Base-by-base conservation (phyloP, 1,284 basidiomycete species). In the Papiliotrema flavescens region DNA sequence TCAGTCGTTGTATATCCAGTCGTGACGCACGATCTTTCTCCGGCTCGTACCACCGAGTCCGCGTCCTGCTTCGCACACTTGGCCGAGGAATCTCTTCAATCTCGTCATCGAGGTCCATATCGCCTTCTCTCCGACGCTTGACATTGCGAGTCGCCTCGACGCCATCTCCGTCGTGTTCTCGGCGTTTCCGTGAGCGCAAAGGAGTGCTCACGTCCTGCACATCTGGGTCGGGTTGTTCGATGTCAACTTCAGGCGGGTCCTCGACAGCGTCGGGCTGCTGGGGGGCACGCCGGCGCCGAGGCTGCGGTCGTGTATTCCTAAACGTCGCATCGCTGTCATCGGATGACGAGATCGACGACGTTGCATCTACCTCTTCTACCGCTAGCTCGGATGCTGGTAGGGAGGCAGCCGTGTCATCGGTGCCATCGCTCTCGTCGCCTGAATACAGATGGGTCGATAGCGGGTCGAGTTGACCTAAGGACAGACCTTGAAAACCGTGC, bases 1-100 rank as follows among this genome's bases (percentile, higher is more conserved):
- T 40, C 28, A 43, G 7, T 24, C 9, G 14, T 35, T 22, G n/a
- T 13, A 34, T 1, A 49, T 23, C 15, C 28, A 17, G 11, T 20
- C 9, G 22, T 13, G 20, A 62, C 67, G 62, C 49, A 70, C 72
- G 64, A 58, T 75, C 73, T 55, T 71, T 73, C 40, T 75, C 73
- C 17, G 71, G 73, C 55, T 75, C 73, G 53, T 73, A 63, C 69
- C 71, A 75, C 15, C 59, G 41, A 1, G 64, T 68, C 32, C 59
- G 55, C 11, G 49, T 52, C 26, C 53, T 22, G 41, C 41, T 43
- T 37, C 39, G 45, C 44, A 40, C 43, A 39, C 37, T 32, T 32
- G 28, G 28, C 28, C 28, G 36, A 3, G 45, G 49, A 1, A 55
- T 53, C 37, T 53, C 56, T 20, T 53, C 51, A 9, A 58, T 47